Base-by-base conservation (phyloP, 345 rosid species). In the Pistacia integerrima region DNA sequence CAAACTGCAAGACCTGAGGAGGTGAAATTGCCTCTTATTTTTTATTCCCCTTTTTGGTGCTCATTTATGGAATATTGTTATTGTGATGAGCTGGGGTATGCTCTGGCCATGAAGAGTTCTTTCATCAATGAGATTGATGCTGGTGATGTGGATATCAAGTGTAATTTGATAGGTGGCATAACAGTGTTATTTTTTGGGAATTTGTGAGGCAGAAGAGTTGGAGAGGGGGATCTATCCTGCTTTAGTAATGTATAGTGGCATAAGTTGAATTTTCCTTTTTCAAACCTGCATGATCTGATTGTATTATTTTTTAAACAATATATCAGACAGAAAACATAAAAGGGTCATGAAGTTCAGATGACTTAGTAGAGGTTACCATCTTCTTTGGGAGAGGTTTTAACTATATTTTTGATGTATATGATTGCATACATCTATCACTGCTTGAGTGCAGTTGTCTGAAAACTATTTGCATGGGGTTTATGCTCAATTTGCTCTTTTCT, bases 1-100 rank as follows among this genome's bases (percentile, higher is more conserved):
- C 85, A 87, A 81, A 87, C 79, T 49, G 76, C 86, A 77, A 80
- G 79, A 75, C 98, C 98, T 25, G 93, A 91, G 63, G 89, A 96
- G 97, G 98, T 96, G 76, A 82, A 54, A 14, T 75, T 33, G 17
- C 41, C 4, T 62, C 11, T 83, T 3, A 55, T 64, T 72, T 46
- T 72, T 55, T 52, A 25, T 41, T 5, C 33, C 41, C 4, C 33
- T 60, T 17, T 33, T 48, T 51, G 14, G 36, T 41, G 33, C 70
- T 67, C 54, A 56, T 63, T 38, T 33, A 25, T 48, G 56, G 55
- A n/a, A 72, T 22, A 65, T 36, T 70, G 38, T 38, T 28, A 28
- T 10, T 46, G 16, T 41, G 28, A 41, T 59, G 35, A 14, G 56
- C 8, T 46, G 16, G 60, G 44, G 38, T 44, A 30, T 60, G 67